Base-by-base conservation (phyloP, 805 yeast genomes). In the Myxozyma mucilagina region DNA sequence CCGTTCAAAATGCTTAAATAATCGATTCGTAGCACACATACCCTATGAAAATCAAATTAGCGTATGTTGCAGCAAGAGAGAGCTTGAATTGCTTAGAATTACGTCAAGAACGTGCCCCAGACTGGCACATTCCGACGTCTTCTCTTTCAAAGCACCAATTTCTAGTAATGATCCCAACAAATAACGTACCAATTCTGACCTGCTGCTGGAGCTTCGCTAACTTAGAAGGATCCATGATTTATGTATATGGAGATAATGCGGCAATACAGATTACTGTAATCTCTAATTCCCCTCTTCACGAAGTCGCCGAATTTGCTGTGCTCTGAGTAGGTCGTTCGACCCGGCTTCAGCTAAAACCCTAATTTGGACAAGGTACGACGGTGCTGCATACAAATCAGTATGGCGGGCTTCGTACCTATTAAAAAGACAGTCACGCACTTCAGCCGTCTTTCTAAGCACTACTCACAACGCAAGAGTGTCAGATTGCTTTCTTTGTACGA, bases 161-260 rank as follows among this genome's bases (percentile, higher is more conserved):
- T 16, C 53, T 29, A 39, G 35, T 18, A 44, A 39, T 11, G n/a
- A 9, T 34, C 24, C n/a, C 14, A 16, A 20, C 8, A 45, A 64
- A 7, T n/a, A 34, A 56, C 74, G 75, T 80, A 73, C 92, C 94
- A 71, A 87, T 86, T 74, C 94, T 92, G 81, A 83, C 87, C 80
- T 84, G 81, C 78, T 89, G 83, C 73, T 89, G 84, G 70, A 87
- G 82, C 79, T 89, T 89, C 77, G 90, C 96, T 78, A 92, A 84
- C 81, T 89, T 90, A 72, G 96, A 96, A 81, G 62, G 59, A 59
- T 67, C 70, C 67, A 67, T 66, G 34, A 34, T 60, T 56, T 9
- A 16, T 29, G 29, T 24, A 24, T 42, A 41, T 54, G 42, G 41
- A 32, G 36, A 43, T 14, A 24, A 18, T 42, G n/a, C 35, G 20